Conservation (phyloP, 1,284 basidiomycete genomes). For the Mrakiaceae sp. region DNA sequence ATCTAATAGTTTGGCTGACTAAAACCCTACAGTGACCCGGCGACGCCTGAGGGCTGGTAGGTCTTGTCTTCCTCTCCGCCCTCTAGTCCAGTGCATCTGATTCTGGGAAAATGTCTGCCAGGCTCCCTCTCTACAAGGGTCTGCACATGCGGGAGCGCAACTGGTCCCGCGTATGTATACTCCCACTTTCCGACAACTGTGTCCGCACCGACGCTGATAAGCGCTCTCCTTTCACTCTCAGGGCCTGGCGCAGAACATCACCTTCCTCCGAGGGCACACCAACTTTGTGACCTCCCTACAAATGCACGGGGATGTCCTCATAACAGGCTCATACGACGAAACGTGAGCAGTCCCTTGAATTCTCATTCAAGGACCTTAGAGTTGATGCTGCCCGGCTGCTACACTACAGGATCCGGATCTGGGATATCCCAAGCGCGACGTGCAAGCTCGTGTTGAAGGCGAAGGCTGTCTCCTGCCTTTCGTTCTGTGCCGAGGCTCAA, state of each 20-base stretch:
- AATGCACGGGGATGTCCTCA: constrained; percentile 53
- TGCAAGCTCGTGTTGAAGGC: constrained; percentile 61
- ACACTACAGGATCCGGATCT: constrained; percentile 60
- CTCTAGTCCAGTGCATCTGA: not conserved
- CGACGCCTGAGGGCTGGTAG: constrained; percentile 58
- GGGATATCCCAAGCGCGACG: constrained; percentile 69
- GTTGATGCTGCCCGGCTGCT: not conserved
- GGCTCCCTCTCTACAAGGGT: constrained; percentile 50
- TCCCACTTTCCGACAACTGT: constrained; percentile 14
- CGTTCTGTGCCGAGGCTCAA: constrained; percentile 72
- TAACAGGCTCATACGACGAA: constrained; percentile 82
- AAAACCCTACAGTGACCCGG: constrained; percentile 42
- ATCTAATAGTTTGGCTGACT: too few species aligned
- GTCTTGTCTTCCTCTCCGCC: constrained; percentile 18
- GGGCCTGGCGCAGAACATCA: constrained; percentile 60
- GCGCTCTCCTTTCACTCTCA: constrained; percentile 28
- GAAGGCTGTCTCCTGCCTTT: constrained; percentile 79
- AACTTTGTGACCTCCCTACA: constrained; percentile 79
- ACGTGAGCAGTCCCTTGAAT: constrained; percentile 24
- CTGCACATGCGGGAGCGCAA: constrained; percentile 79
- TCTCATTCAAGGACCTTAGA: not conserved
- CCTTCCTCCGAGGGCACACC: constrained; percentile 70
- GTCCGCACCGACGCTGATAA: not conserved
- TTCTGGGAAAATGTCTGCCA: not conserved
- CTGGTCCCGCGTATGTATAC: constrained; percentile 40